These are phyloP conservation scores for Fusarium xyrophilum DNA, from an alignment of 2,329 filamentous ascomycete species.

Conservation along the genomic window DNA sequence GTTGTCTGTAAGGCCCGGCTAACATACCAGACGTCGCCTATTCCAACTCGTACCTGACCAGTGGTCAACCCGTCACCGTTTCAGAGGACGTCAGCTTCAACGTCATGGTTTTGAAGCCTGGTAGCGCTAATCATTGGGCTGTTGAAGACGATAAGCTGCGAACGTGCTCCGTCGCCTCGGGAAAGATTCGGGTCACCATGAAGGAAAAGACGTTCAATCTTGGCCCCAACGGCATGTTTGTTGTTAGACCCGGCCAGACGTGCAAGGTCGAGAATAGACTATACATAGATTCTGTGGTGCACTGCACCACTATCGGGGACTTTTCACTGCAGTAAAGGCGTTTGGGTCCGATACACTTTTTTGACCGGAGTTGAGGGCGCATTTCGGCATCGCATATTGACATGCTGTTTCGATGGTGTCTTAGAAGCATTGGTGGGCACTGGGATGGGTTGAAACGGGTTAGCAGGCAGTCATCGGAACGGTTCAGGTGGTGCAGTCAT, in stretches of 20 bases:
- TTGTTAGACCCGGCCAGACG: conserved; percentile 48
- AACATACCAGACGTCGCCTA: conserved; percentile 50
- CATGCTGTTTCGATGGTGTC: neutral
- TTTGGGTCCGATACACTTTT: neutral
- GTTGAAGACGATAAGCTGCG: conserved; percentile 45
- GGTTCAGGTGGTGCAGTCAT: conserved; percentile 34
- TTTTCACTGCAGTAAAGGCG: conserved; percentile 27
- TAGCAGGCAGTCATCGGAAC: conserved; percentile 15
- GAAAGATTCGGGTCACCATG: conserved; percentile 52
- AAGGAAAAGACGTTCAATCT: conserved; percentile 49
- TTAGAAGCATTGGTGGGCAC: neutral
- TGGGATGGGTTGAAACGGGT: neutral
- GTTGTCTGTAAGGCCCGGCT: neutral
- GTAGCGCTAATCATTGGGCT: conserved; percentile 44
- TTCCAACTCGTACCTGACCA: conserved; percentile 52
- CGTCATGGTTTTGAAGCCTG: conserved; percentile 51
- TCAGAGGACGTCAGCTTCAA: conserved; percentile 51
- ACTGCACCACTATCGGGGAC: conserved; percentile 48
- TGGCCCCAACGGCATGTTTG: conserved; percentile 55
- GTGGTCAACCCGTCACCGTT: conserved; percentile 47
- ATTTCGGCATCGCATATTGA: neutral
- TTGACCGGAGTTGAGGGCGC: conserved; percentile 5
- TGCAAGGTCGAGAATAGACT: conserved; percentile 53
- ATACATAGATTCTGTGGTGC: conserved; percentile 54
- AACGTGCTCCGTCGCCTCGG: conserved; percentile 50